Evolutionary conservation across 2,329 filamentous ascomycete species (phyloP).

Genomic region (Fusarium sp.): DNA sequence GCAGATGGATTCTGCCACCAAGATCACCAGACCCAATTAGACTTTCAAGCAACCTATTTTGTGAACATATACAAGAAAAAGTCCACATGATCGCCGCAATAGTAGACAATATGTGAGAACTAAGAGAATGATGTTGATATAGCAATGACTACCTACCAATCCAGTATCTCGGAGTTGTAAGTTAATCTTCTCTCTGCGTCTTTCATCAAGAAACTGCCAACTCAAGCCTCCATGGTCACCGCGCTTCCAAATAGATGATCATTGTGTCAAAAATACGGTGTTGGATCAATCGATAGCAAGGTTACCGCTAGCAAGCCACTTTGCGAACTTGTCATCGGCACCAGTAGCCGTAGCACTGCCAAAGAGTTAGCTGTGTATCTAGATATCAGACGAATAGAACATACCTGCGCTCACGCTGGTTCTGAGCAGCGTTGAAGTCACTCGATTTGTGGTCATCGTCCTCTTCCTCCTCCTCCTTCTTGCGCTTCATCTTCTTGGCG

Average conservation of each 20-base stretch:
- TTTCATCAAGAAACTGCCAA: neutral
- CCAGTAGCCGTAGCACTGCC: constrained; percentile 30
- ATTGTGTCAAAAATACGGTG: neutral
- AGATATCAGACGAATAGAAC: neutral
- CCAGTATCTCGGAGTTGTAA: neutral
- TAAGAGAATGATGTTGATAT: neutral
- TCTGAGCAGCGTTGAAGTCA: neutral
- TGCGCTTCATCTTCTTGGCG: constrained; percentile 51
- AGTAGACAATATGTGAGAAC: neutral
- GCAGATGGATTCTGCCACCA: too few relatives aligned
- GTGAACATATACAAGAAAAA: neutral
- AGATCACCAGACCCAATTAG: neutral
- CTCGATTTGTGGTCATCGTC: constrained; percentile 38
- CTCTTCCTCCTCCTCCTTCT: constrained; percentile 40
- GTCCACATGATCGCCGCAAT: neutral
- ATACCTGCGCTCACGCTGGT: constrained; percentile 41
- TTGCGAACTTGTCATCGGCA: constrained; percentile 23
- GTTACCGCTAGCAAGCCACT: constrained; percentile 23
- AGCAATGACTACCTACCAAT: neutral
- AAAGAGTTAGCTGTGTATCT: constrained; percentile 10
- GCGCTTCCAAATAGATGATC: neutral
- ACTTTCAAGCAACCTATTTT: too few relatives aligned
- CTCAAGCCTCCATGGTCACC: neutral
- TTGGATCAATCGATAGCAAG: neutral
- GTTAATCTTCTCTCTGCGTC: neutral